Evolutionary conservation across 352 stramenopile genomes (phyloP).

Genomic region (Globisporangium paddicum): DNA sequence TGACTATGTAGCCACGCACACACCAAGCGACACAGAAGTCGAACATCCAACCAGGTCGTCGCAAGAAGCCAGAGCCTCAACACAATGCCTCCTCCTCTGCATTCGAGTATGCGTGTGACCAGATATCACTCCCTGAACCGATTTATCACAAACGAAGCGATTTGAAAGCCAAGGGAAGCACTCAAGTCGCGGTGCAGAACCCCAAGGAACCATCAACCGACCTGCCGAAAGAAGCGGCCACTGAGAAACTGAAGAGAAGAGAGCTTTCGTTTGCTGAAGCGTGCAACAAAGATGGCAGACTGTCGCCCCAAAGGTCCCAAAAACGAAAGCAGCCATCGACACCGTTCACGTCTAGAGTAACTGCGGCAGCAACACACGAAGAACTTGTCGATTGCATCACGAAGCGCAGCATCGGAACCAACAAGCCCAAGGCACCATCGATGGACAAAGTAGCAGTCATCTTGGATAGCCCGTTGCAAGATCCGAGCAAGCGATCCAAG

Average conservation of each 20-base stretch:
- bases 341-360: neutral
- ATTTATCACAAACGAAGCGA: neutral
- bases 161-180: neutral
- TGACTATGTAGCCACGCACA: neutral
- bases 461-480: neutral
- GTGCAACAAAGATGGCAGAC: no score
- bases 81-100: neutral
- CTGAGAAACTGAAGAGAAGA: neutral
- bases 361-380: no score
- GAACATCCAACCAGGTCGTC: neutral
- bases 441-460: neutral
- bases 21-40: neutral
- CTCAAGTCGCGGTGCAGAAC: neutral
- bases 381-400: neutral
- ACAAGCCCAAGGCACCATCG: neutral
- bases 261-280: neutral
- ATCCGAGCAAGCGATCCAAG: neutral
- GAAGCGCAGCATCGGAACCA: neutral
- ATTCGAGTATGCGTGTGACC: neutral
- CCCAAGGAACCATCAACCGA: neutral
- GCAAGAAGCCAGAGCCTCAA: neutral
- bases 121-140: neutral
- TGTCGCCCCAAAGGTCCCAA: neutral
- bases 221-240: no score
- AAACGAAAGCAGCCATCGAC: neutral